Evolutionary conservation across 1,284 basidiomycete genomes (phyloP).

Genomic region (Phellinidium pouzarii): DNA sequence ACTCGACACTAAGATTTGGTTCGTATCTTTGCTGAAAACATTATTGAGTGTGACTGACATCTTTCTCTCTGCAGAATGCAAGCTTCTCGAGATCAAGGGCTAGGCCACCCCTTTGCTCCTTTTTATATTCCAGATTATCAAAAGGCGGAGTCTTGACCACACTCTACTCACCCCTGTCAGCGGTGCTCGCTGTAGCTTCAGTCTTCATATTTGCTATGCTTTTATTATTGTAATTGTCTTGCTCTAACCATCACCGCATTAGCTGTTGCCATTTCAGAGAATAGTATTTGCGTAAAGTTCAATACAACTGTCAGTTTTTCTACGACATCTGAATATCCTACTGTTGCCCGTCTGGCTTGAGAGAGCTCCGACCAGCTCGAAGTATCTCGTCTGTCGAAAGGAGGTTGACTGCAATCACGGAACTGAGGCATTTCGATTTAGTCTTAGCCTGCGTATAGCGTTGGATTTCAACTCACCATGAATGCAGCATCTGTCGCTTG

Average conservation of each 20-base stretch:
- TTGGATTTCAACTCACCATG: conserved; percentile 57
- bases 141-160: conserved; percentile 4
- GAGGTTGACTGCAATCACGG: conserved; percentile 96
- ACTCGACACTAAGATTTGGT: conserved; percentile 72
- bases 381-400: conserved; percentile 95
- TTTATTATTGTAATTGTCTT: background rate
- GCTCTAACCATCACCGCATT: background rate
- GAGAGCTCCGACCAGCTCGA: conserved; percentile 85
- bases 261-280: background rate
- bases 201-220: background rate
- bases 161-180: background rate
- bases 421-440: conserved; percentile 42
- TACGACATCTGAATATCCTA: conserved; percentile 23
- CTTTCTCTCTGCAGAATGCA: conserved; percentile 51
- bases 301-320: conserved; percentile 3
- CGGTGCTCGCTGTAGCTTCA: background rate
- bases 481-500: conserved; percentile 98
- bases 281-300: background rate
- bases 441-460: too few species aligned
- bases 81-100: conserved; percentile 56
- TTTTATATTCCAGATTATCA: background rate
- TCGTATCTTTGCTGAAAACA: conserved; percentile 24
- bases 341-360: conserved; percentile 73
- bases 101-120: background rate
- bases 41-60: conserved; percentile 8